Evolutionary conservation across 2,329 filamentous ascomycete genomes (phyloP).

Genomic region (Cladosporium sp.): DNA sequence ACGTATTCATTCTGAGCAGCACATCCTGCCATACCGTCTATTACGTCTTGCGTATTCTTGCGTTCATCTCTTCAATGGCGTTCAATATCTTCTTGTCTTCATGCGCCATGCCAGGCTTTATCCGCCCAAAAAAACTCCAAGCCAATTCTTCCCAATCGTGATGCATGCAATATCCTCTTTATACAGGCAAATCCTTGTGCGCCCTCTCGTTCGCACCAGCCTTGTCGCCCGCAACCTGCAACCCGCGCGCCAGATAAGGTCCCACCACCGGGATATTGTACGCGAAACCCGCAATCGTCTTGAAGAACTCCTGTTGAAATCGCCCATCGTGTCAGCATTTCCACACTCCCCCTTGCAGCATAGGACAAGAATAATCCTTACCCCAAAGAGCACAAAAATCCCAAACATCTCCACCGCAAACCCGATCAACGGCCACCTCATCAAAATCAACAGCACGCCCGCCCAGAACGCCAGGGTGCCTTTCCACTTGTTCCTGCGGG

Average conservation of each 20-base stretch:
- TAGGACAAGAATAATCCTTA: constrained; percentile 14
- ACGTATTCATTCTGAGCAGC: not conserved
- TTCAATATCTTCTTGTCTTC: not conserved
- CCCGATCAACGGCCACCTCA: constrained; percentile 88
- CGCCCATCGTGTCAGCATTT: constrained; percentile 8
- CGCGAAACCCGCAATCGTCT: constrained; percentile 82
- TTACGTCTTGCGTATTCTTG: not conserved
- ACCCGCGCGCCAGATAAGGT: constrained; percentile 73
- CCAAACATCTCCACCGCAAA: constrained; percentile 92
- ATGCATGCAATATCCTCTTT: no score
- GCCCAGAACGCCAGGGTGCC: constrained; percentile 85
- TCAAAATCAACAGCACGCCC: constrained; percentile 80
- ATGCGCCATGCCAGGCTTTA: not conserved
- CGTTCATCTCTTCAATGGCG: not conserved
- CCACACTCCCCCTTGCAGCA: not conserved
- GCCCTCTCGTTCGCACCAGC: constrained; percentile 63
- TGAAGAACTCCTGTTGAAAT: constrained; percentile 20
- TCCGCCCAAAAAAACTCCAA: not conserved
- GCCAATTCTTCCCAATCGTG: not conserved
- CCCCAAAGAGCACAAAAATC: constrained; percentile 85
- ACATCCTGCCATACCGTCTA: not conserved
- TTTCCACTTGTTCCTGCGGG: constrained; percentile 85
- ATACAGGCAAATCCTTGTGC: constrained; percentile 78
- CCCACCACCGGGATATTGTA: constrained; percentile 82
- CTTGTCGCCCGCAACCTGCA: constrained; percentile 73